Conservation (phyloP, 257 asterid species). For the Misopates orontium region DNA sequence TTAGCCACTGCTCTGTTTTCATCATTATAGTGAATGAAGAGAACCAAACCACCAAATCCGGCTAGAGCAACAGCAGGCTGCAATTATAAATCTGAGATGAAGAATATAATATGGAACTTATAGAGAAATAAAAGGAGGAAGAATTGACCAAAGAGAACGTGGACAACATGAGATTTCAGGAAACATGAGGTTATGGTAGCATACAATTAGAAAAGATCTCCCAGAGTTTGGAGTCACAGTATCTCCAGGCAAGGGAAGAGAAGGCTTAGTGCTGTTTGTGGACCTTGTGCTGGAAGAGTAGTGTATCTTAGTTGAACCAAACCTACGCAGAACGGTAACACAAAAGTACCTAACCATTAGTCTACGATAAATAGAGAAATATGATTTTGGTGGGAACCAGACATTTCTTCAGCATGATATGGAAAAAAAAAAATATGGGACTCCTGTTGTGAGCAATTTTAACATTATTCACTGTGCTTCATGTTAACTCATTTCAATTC, state of each 20-base stretch:
- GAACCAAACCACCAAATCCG: slow-evolving; percentile 71
- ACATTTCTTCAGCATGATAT: not conserved
- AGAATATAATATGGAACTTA: slow-evolving; percentile 30
- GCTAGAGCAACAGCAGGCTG: slow-evolving; percentile 80
- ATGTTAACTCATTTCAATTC: not conserved
- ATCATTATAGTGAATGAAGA: slow-evolving; percentile 72
- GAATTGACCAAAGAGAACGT: slow-evolving; percentile 16
- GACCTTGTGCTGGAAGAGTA: slow-evolving; percentile 39
- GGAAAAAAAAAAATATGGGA: not conserved
- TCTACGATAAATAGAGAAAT: not conserved
- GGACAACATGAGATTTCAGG: slow-evolving; percentile 23
- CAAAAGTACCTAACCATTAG: slow-evolving; percentile 11
- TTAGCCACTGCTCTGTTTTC: slow-evolving; percentile 83
- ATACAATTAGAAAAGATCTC: slow-evolving; percentile 61
- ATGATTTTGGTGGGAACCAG: slow-evolving; percentile 6
- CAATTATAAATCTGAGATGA: slow-evolving; percentile 49
- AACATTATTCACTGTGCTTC: slow-evolving; percentile 1
- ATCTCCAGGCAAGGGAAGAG: slow-evolving; percentile 37
- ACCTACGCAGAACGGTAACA: slow-evolving; percentile 31
- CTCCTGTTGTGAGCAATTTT: slow-evolving; percentile 16
- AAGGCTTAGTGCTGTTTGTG: slow-evolving; percentile 29
- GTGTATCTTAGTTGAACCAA: slow-evolving; percentile 38
- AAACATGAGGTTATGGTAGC: slow-evolving; percentile 36
- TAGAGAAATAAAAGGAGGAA: slow-evolving; percentile 15
- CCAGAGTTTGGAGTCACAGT: slow-evolving; percentile 42